Base-by-base conservation (phyloP, 306 rosid genomes). In the Acacia melanoxylon region DNA sequence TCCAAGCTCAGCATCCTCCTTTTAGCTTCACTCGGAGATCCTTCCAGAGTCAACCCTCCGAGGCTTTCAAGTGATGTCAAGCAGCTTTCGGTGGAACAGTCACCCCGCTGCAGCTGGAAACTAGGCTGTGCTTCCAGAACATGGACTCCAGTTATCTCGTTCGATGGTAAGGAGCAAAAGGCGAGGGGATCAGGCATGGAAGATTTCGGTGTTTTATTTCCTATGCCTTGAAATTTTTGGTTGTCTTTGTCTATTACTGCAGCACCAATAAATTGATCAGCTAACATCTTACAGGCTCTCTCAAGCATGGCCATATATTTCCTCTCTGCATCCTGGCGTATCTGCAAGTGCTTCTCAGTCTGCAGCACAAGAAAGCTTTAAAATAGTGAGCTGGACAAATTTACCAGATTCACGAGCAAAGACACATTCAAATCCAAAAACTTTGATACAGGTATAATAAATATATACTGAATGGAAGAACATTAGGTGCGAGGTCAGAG, bases 291-390 rank as follows among this genome's bases (percentile, higher is more conserved):
- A 35, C 72, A 67, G 19, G 72, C 72, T 35, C 72, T 67, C 72
- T 67, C 72, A 67, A 67, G 72, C 72, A 67, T 67, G 72, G 46
- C 72, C 72, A 67, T 67, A 17, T 67, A 67, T 67, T 40, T 67
- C 27, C 72, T 41, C 46, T 67, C 72, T 9, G 72, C 72, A 67
- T 67, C 72, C 27, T 67, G 72, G 72, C 72, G 72, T 35, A 35
- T 67, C 72, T 33, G 72, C 72, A 67, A 19, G 72, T 67, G 72
- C 46, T 37, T 67, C 46, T 67, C 72, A 17, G 72, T 48, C 72
- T 67, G 27, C 46, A 35, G 46, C n/a, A 67, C 27, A 37, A 35
- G n/a, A 67, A 67, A 35, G 22, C 27, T 67, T 67, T 3, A 35
- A 8, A 9, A 19, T 37, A 67, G 46, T 67, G 37, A 31, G 25